These are phyloP conservation scores for Medicago ruthenica DNA, from an alignment of 306 rosid genomes.

Conservation along the genomic window DNA sequence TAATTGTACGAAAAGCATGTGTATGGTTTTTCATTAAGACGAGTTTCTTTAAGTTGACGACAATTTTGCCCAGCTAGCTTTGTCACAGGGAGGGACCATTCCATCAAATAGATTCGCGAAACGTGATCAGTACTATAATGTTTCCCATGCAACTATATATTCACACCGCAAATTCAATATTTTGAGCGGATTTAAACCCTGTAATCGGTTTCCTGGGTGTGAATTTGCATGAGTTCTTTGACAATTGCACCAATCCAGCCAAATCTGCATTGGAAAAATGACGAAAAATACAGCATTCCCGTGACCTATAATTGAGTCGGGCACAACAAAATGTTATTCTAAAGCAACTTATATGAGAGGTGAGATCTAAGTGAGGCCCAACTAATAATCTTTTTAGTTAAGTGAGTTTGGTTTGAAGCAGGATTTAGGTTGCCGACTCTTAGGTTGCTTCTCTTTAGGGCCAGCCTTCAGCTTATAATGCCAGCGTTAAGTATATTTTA, in stretches of 20 bases:
- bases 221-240: constrained; percentile 19
- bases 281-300: background rate
- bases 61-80: background rate
- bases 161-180: background rate
- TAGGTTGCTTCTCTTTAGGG: too few species aligned
- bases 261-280: background rate
- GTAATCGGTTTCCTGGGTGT: background rate
- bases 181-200: background rate
- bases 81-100: background rate
- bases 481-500: too few species aligned
- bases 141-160: background rate
- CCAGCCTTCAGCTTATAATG: too few species aligned
- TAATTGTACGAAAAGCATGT: background rate
- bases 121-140: background rate
- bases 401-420: too few species aligned
- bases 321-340: background rate
- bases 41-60: background rate
- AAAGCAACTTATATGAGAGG: background rate
- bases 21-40: background rate
- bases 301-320: background rate
- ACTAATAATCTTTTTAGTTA: too few species aligned
- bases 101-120: background rate
- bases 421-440: too few species aligned
- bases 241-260: constrained; percentile 5
- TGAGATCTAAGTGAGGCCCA: too few species aligned